Percentiles rank a stretch among this genome's conserved stretches.
phyloP scores from a whole-genome alignment of 345 rosid species.

The Ricinus communis region DNA sequence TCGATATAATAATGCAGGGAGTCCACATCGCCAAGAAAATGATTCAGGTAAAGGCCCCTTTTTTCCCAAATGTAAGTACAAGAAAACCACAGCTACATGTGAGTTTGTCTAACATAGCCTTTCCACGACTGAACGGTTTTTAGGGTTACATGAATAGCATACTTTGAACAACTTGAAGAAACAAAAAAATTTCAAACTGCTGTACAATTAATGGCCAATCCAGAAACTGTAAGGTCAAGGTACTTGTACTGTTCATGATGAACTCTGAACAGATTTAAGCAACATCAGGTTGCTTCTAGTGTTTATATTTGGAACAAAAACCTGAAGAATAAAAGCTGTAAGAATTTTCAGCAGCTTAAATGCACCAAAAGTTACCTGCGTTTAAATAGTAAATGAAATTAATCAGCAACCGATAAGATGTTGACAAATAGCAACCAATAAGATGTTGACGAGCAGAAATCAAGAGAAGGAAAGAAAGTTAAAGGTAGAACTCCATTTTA shows the following conservation, averaged over 20 bases:
- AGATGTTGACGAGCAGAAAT: not conserved
- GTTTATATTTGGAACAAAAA: not conserved
- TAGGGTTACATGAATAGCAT: not conserved
- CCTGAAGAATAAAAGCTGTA: not conserved
- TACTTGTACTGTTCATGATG: too few relatives aligned
- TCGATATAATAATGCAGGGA: not conserved
- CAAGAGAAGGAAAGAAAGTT: not conserved
- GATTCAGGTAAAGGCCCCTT: constrained; percentile 3
- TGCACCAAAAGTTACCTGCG: constrained; percentile 16
- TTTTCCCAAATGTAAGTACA: not conserved
- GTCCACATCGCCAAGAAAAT: not conserved
- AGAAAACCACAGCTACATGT: constrained; percentile 9
- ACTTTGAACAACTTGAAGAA: not conserved
- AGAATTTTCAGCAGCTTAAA: not conserved
- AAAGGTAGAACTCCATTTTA: not conserved
- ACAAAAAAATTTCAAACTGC: not conserved
- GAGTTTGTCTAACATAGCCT: not conserved
- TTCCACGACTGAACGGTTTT: not conserved
- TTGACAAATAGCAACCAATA: not conserved
- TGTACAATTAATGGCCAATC: not conserved
- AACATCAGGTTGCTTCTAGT: not conserved
- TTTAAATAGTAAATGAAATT: not conserved
- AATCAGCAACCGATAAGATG: not conserved
- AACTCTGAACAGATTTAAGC: too few relatives aligned
- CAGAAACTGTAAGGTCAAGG: not conserved